Evolutionary conservation across 2,329 filamentous ascomycete genomes (phyloP), one percentile per base, ranked within the genome.

Genomic region (Venturia carpophila): DNA sequence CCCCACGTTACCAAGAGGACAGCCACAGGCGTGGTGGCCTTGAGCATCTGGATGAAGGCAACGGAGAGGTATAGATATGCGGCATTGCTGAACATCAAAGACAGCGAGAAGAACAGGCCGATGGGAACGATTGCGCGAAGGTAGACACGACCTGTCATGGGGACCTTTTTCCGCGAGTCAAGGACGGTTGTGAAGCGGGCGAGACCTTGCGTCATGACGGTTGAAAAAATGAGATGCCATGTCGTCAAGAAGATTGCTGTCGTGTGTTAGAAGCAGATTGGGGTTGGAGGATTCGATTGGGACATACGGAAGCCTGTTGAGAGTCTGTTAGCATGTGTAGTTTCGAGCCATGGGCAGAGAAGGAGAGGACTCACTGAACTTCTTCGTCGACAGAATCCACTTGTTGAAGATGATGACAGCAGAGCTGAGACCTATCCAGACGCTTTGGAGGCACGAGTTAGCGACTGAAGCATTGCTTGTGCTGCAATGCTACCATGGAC

Each of bases 361-460:
- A 19, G 19, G 34, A 52, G 37, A 52, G 37, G 69, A 76, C 87
- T 82, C 83, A 91, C 88, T 84, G 82, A 97, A 97, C 68, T 90
- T 84, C 68, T 88, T 83, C 47, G 88, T 92, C 73, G 93, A 87
- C 68, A 97, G 84, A 73, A 99, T 91, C 86, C 91, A 96, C 85
- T 99, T 99, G 87, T 99, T 97, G 88, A 97, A 97, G 68, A 99
- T 83, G 76, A 99, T 99, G 74, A 97, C 92, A 72, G 89, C 91
- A 55, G 92, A 96, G 73, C 91, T 96, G 76, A 97, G 83, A 67
- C 87, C 81, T 74, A 99, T 97, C 94, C 94, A 99, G 71, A 87
- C 82, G 72, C 92, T 96, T 34, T 37, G 76, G 63, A 43, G 62
- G 52, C 24, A 52, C 21, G 37, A 42, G 61, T 60, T 27, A 47